These are phyloP conservation scores for Ustilaginoidea virens DNA, from an alignment of 2,329 filamentous ascomycete genomes.

Conservation along the genomic window DNA sequence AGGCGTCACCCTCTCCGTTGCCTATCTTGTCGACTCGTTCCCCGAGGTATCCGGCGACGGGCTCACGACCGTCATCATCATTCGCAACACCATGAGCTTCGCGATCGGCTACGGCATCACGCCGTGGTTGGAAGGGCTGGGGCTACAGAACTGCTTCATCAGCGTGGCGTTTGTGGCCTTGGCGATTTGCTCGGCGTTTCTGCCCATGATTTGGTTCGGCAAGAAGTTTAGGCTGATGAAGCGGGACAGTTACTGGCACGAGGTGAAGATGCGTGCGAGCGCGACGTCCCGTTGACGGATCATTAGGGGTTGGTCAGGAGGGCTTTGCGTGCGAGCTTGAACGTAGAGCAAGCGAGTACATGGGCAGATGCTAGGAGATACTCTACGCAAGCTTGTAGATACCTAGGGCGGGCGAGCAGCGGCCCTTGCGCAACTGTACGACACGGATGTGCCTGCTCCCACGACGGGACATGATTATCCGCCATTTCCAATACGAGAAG, in stretches of 20 bases:
- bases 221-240: conserved; percentile 11
- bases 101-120: conserved; percentile 25
- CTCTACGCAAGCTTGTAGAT: too few relatives aligned
- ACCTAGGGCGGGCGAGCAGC: too few relatives aligned
- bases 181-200: conserved; percentile 21
- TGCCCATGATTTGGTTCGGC: conserved; percentile 33
- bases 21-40: conserved; percentile 26
- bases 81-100: conserved; percentile 22
- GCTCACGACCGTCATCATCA: conserved; percentile 22
- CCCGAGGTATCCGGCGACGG: conserved; percentile 23
- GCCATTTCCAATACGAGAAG: too few relatives aligned
- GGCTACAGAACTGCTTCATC: conserved; percentile 26
- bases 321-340: too few relatives aligned
- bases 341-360: too few relatives aligned
- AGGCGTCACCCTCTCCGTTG: conserved; percentile 21
- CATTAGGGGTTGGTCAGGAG: not conserved
- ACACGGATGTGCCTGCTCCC: too few relatives aligned
- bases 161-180: conserved; percentile 24
- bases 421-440: too few relatives aligned
- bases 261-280: conserved; percentile 2
- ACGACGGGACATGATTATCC: too few relatives aligned
- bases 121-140: conserved; percentile 25
- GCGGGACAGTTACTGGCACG: conserved; percentile 8
- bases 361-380: too few relatives aligned
- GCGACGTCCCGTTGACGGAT: not conserved